Conservation (phyloP, 192 early-diverging fungal species). For the Glomus cerebriforme region DNA sequence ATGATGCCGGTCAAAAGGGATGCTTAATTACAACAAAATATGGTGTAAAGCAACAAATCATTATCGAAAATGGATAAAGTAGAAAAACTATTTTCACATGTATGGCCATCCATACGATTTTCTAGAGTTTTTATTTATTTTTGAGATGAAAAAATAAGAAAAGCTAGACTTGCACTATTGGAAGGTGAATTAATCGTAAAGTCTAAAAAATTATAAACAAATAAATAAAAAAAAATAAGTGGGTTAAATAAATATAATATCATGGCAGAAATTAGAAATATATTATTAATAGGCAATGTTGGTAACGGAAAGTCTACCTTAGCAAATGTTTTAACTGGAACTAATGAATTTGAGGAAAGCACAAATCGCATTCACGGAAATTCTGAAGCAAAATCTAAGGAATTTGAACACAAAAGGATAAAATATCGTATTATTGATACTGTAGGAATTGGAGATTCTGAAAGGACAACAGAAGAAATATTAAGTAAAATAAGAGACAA, state of each 20-base stretch:
- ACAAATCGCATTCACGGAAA: background rate
- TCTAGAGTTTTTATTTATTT: too few relatives aligned
- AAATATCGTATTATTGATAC: slow-evolving; percentile 17
- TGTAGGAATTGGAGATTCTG: slow-evolving; percentile 17
- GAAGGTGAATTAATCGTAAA: too few relatives aligned
- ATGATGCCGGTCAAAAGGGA: too few relatives aligned
- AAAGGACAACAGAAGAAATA: background rate
- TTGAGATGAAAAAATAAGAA: too few relatives aligned
- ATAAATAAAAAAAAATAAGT: too few relatives aligned
- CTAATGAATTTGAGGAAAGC: slow-evolving; percentile 20
- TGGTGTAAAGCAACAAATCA: too few relatives aligned
- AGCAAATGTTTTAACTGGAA: slow-evolving; percentile 14
- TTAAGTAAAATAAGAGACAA: background rate
- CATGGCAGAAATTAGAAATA: slow-evolving; percentile 16
- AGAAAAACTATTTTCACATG: too few relatives aligned
- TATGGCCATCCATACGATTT: too few relatives aligned
- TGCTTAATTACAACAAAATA: too few relatives aligned
- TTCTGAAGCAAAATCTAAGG: background rate
- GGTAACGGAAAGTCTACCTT: slow-evolving; percentile 12
- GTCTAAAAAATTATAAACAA: too few relatives aligned
- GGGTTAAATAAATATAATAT: background rate
- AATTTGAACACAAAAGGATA: background rate
- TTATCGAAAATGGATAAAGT: too few relatives aligned
- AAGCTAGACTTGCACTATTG: too few relatives aligned
- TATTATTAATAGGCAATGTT: slow-evolving; percentile 17